Percentiles rank a stretch among this genome's conserved stretches.
Conservation (phyloP, 306 rosid species). For the Luffa acutangula region DNA sequence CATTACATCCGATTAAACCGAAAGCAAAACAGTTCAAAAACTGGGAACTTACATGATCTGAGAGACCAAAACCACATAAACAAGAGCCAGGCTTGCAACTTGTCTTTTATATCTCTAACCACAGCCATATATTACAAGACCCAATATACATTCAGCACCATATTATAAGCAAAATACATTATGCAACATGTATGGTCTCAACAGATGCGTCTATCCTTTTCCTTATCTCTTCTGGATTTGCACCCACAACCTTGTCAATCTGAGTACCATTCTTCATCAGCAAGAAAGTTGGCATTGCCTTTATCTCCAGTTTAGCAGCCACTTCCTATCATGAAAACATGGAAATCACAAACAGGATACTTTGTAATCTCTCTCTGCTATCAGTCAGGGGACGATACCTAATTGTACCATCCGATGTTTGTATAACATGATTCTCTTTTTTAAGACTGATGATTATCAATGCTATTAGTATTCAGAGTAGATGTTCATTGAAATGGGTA, state of each 20-base stretch:
- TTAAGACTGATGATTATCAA: not conserved
- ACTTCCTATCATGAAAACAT: conserved; percentile 45
- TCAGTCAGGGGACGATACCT: not conserved
- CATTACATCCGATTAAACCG: not conserved
- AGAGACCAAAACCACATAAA: not conserved
- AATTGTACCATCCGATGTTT: not conserved
- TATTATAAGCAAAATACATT: conserved; percentile 12
- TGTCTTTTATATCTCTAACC: not conserved
- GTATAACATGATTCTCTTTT: not conserved
- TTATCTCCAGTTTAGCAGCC: conserved; percentile 52
- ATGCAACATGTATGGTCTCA: conserved; percentile 33
- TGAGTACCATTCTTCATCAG: conserved; percentile 43
- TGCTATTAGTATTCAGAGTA: not conserved
- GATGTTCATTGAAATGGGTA: not conserved
- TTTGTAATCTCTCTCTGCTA: not conserved
- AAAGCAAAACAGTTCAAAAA: not conserved
- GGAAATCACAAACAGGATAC: not conserved
- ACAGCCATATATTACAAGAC: conserved; percentile 4
- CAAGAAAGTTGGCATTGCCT: conserved; percentile 91
- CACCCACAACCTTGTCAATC: conserved; percentile 69
- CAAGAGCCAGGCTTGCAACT: not conserved
- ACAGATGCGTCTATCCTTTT: conserved; percentile 53
- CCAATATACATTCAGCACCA: not conserved
- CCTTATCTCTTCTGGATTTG: conserved; percentile 89
- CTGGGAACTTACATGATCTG: conserved; percentile 4